Percentiles rank a stretch among this genome's conserved stretches.
Conservation (phyloP, 306 rosid genomes). For the Luffa aegyptiaca region DNA sequence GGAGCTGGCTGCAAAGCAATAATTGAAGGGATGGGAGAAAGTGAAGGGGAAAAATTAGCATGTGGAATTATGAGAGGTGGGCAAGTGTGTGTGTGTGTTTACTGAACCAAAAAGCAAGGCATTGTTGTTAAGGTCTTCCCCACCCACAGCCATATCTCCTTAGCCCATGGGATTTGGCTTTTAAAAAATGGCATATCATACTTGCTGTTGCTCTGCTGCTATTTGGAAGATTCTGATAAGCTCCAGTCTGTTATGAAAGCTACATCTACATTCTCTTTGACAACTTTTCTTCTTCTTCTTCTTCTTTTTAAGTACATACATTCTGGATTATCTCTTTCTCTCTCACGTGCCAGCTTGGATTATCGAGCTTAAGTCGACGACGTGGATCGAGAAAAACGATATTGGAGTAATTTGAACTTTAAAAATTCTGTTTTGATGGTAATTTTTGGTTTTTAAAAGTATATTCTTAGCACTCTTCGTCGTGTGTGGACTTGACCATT, state of each 20-base stretch:
- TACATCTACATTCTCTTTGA: not conserved
- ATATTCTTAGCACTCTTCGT: not conserved
- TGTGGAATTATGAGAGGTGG: constrained; percentile 6
- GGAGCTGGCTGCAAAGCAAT: not conserved
- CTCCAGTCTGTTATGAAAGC: constrained; percentile 9
- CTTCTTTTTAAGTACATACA: too few relatives aligned
- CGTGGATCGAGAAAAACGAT: too few relatives aligned
- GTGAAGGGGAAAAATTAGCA: not conserved
- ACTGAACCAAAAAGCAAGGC: not conserved
- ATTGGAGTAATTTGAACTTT: too few relatives aligned
- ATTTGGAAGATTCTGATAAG: not conserved
- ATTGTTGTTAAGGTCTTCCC: not conserved
- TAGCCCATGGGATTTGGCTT: not conserved
- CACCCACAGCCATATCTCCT: constrained; percentile 2
- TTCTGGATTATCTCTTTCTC: not conserved
- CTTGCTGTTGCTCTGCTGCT: not conserved
- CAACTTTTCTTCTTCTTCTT: not conserved
- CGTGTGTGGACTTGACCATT: not conserved
- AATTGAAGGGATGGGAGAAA: constrained; percentile 1
- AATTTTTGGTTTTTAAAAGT: not conserved
- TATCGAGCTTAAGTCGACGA: too few relatives aligned
- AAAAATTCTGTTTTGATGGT: too few relatives aligned
- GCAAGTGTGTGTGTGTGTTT: not conserved
- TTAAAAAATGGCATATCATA: not conserved
- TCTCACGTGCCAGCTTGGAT: not conserved